Evolutionary conservation across 805 yeast species (phyloP), one percentile per base, ranked within the genome.

Genomic region (Sugiyamaella mastotermitis): DNA sequence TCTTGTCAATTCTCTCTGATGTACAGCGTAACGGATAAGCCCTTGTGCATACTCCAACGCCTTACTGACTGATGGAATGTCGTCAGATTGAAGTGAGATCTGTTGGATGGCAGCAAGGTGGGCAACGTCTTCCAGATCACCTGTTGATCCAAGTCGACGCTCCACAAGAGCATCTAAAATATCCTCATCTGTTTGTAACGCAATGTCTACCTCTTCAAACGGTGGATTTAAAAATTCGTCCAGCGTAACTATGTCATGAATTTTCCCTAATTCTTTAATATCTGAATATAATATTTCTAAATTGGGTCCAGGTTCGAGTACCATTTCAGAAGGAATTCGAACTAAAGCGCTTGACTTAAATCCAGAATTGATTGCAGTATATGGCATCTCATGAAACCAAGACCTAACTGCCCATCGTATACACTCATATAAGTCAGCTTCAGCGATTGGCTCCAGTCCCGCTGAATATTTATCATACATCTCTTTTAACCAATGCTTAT

Each of bases 341-440:
- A 22, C 28, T n/a, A 37, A 17, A 6, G 40, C 40, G 24, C 35
- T 31, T 5, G 30, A 15, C 11, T 20, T 10, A 30, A 37, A 37
- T 2, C 26, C 40, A 16, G 29, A 30, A 15, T 13, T 20, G 24
- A 37, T 20, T 11, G 33, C 22, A 7, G 22, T 9, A 30, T 32
- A 14, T 8, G 29, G 16, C 20, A 40, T 25, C 13, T 40, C 40
- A 29, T 40, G 43, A 28, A 22, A 30, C 43, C 43, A 40, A 9
- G 36, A 38, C 22, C 29, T 25, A 11, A 31, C 35, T 4, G 35
- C 35, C 43, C 43, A 40, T 16, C 38, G 35, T 13, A 40, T 31
- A 17, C 36, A 38, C 17, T 35, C 17, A 18, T 16, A 40, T 11
- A 35, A 32, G 17, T 32, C 30, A n/a, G 35, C 39, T 4, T 15